phyloP scores from a whole-genome alignment of 192 early-diverging fungal species.

The Podila epicladia region DNA sequence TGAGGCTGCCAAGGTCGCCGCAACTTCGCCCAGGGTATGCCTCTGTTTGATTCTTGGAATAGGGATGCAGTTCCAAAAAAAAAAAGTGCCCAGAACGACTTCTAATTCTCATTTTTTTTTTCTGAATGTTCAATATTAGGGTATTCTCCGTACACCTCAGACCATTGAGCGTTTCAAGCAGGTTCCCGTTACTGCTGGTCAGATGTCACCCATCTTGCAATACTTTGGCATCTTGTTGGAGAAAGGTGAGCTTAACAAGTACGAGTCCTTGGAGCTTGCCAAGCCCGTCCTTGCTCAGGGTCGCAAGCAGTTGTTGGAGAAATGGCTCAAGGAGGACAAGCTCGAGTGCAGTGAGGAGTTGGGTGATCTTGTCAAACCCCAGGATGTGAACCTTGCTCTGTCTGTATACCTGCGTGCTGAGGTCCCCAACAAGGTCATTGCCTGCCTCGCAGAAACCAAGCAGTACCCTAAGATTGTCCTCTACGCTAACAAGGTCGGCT shows the following conservation, averaged over 20 bases:
- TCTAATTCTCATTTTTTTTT: constrained; percentile 1
- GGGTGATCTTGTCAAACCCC: constrained; percentile 94
- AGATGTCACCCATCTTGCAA: constrained; percentile 93
- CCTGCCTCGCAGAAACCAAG: constrained; percentile 95
- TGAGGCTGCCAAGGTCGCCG: constrained; percentile 96
- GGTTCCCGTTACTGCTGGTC: constrained; percentile 76
- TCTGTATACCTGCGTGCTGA: constrained; percentile 96
- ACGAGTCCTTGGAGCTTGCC: constrained; percentile 94
- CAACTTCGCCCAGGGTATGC: constrained; percentile 84
- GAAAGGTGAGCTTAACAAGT: constrained; percentile 93
- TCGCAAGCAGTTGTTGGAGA: constrained; percentile 93
- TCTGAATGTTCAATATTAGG: constrained; percentile 51
- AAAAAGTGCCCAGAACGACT: neutral
- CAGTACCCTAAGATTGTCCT: constrained; percentile 97
- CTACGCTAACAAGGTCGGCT: constrained; percentile 95
- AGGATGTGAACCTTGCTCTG: constrained; percentile 90
- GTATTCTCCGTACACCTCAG: constrained; percentile 92
- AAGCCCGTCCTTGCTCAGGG: constrained; percentile 90
- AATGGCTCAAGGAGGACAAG: constrained; percentile 99
- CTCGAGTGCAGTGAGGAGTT: constrained; percentile 98
- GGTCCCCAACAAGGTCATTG: constrained; percentile 91
- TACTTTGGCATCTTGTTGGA: constrained; percentile 98
- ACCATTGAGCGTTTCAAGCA: constrained; percentile 97
- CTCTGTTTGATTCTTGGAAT: neutral
- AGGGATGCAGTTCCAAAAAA: too few species aligned